phyloP scores from a whole-genome alignment of 371 early-diverging fungal species.

The Encephalitozoon hellem region DNA sequence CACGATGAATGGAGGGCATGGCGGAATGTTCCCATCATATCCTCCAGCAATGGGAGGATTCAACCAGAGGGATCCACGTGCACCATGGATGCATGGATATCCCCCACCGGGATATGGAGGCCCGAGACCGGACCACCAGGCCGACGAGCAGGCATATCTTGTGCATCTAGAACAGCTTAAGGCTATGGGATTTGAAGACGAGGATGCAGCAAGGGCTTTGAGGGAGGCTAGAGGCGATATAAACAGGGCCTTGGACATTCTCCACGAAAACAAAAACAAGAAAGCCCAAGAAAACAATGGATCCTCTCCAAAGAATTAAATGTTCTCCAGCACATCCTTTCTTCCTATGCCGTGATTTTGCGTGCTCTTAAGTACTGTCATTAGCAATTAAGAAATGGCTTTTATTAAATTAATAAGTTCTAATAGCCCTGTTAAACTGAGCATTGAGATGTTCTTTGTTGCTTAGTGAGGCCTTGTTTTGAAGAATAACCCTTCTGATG shows the following conservation, averaged over 20 bases:
- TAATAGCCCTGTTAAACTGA: not conserved
- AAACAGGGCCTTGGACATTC: conserved; percentile 37
- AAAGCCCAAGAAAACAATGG: not conserved
- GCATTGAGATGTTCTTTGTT: not conserved
- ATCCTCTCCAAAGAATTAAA: conserved; percentile 21
- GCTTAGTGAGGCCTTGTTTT: not conserved
- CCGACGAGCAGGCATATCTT: conserved; percentile 16
- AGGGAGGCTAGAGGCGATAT: conserved; percentile 44
- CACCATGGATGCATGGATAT: conserved; percentile 9
- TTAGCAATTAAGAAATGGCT: no score
- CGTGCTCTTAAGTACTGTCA: no score
- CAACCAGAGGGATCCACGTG: not conserved
- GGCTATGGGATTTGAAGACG: conserved; percentile 54
- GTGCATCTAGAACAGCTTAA: conserved; percentile 26
- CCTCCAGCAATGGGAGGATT: not conserved
- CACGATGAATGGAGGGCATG: not conserved
- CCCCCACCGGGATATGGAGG: conserved; percentile 1
- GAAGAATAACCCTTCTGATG: not conserved
- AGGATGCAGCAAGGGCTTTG: conserved; percentile 36
- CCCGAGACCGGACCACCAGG: not conserved
- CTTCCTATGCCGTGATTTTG: not conserved
- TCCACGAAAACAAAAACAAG: conserved; percentile 14
- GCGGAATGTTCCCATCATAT: not conserved
- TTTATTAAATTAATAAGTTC: not conserved
- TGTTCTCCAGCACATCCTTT: not conserved